Percentiles rank a stretch among this genome's conserved stretches.
phyloP scores from a whole-genome alignment of 1,284 basidiomycete species.

The Ustilago lituana region DNA sequence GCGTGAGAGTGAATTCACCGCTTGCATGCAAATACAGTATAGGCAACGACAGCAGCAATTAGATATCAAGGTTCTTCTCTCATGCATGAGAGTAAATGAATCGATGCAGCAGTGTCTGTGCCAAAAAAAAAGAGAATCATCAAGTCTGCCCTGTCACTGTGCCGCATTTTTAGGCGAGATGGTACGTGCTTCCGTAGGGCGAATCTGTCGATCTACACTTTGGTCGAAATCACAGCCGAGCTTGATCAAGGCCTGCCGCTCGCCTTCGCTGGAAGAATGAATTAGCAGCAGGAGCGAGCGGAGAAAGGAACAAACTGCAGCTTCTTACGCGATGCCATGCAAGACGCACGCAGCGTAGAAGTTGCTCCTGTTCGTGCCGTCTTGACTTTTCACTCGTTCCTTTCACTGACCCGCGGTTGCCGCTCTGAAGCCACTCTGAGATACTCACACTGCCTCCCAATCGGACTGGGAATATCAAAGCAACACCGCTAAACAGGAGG shows the following conservation, averaged over 20 bases:
- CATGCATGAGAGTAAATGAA: not conserved
- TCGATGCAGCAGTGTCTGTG: constrained; percentile 7
- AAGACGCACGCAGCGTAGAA: constrained; percentile 28
- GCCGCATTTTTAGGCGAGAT: constrained; percentile 7
- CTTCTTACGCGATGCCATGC: constrained; percentile 6
- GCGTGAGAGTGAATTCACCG: too few relatives aligned
- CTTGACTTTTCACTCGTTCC: not conserved
- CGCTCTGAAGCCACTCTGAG: too few relatives aligned
- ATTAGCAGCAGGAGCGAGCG: constrained; percentile 2
- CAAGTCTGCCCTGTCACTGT: not conserved
- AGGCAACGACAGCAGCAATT: too few relatives aligned
- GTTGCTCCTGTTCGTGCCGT: constrained; percentile 10
- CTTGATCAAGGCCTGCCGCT: too few relatives aligned
- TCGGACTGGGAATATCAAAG: too few relatives aligned
- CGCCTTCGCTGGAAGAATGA: not conserved
- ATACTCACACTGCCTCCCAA: too few relatives aligned
- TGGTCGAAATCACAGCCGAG: not conserved
- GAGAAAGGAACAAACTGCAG: not conserved
- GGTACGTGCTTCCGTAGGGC: not conserved
- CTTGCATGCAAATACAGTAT: too few relatives aligned
- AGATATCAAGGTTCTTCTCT: too few relatives aligned
- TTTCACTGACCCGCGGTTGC: constrained; percentile 12
- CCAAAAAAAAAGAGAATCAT: too few relatives aligned
- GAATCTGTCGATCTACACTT: constrained; percentile 6
- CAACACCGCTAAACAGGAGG: too few relatives aligned